Base-by-base conservation (phyloP, 2,329 filamentous ascomycete species). In the Colletotrichum shisoi region DNA sequence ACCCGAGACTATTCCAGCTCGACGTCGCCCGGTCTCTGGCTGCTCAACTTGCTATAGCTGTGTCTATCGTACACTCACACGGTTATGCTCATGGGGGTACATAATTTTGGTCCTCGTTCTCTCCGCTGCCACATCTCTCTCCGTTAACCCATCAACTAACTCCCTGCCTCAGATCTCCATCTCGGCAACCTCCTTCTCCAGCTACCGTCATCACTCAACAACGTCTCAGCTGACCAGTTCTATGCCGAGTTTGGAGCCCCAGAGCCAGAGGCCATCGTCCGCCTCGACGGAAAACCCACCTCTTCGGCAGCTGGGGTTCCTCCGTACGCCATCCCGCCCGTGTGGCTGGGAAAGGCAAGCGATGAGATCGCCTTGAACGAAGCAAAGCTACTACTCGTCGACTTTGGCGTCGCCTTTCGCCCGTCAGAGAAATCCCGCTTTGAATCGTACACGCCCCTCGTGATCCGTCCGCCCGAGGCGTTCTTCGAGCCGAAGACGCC, bases 401-500 rank as follows among this genome's bases (percentile, higher is more conserved):
- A 81, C 54, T 81, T 80, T 71, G 78, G 78, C 0, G 72, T 75
- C 31, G 71, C 77, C 1, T 81, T 80, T 63, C 67, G 69, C 4
- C 74, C 73, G 1, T 51, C 65, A 13, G 62, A 74, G 0, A 65
- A 73, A 40, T 27, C 31, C 2, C 57, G 70, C 0, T 67, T 69
- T 27, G 60, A 75, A 12, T 78, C 76, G 13, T 71, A 72, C 31
- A 73, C 75, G 6, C 77, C 76, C 0, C 72, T 75, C 19, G 70
- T 5, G n/a, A 64, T 73, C 46, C 73, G 74, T 2, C 74, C 77
- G 6, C 79, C 78, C 0, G 79, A 81, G 70, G 70, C 71, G 19
- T 70, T 71, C 17, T 81, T 81, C 58, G 75, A 79, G 34, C 73
- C 76, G 19, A 63, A 62, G 9, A 74, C 48, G 13, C 73, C 78